phyloP scores from a whole-genome alignment of 441 rosid species.

The Pelargonium fulgidum region DNA sequence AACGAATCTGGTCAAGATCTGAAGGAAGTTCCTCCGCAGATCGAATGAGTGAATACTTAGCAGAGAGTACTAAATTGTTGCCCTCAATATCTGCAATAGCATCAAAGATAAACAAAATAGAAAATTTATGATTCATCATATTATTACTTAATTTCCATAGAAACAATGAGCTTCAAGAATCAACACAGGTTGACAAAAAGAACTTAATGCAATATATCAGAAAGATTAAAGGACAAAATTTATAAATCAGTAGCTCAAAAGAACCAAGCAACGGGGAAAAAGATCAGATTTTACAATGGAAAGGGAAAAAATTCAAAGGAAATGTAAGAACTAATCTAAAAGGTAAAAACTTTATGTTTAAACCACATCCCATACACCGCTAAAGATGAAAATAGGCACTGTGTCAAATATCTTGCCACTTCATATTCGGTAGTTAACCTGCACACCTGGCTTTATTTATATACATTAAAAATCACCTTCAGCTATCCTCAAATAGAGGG shows the following conservation, averaged over 20 bases:
- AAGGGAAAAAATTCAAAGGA: neutral
- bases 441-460: neutral
- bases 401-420: neutral
- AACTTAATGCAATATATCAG: neutral
- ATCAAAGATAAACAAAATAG: slow-evolving; percentile 13
- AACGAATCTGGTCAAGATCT: slow-evolving; percentile 50
- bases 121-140: slow-evolving; percentile 4
- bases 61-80: slow-evolving; percentile 67
- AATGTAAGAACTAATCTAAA: neutral
- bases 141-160: neutral
- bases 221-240: neutral
- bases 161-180: neutral
- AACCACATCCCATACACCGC: neutral
- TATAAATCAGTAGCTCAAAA: no score
- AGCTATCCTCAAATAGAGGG: neutral
- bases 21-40: slow-evolving; percentile 69
- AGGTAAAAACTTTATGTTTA: neutral
- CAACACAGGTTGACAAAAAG: neutral
- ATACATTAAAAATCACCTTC: neutral
- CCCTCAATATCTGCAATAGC: slow-evolving; percentile 63
- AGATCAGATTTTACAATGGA: neutral
- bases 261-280: neutral
- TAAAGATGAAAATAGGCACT: neutral
- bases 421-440: neutral
- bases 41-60: slow-evolving; percentile 71